Evolutionary conservation across 2,329 filamentous ascomycete genomes (phyloP), one percentile per base, ranked within the genome.

Genomic region (Chrysosporium queenslandicum): DNA sequence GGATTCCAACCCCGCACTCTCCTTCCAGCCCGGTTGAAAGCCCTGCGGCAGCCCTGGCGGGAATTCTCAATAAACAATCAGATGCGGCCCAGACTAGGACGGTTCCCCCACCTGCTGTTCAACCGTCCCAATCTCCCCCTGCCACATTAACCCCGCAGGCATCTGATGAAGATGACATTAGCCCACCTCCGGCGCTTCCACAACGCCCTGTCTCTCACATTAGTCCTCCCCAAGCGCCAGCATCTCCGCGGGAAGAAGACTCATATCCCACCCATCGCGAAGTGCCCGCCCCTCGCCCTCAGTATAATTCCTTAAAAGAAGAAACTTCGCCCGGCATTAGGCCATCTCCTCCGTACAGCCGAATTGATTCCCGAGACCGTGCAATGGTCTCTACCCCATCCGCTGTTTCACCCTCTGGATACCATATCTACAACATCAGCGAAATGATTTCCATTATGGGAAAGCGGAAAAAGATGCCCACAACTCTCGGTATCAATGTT

Each of bases 401-500:
- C 54, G 34, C 62, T 50, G 65, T 68, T 27, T 83, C 84, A 1
- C 86, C 87, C 4, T 86, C 87, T 16, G 87, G 87, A 1, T 97
- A 90, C 64, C 90, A 94, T 64, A 77, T 97, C 68, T 97, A 96
- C 71, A 96, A 95, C 62, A 90, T 97, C 62, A 94, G 90, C 65
- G 91, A 97, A 70, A 95, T 95, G 86, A 81, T 95, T 3, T 91
- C 89, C n/a, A 82, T 92, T 41, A 90, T 95, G 81, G 91, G 91
- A 53, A 95, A 94, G 74, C 85, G 87, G 63, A 95, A 95, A 75
- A 97, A 97, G 73, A 92, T 96, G 87, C 89, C 91, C 1, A 95
- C 89, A n/a, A 95, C 87, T 0, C 70, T 97, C 34, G 91, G 91
- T n/a, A 85, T 97, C 63, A 96, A 97, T 65, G 76, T 92, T 52